phyloP scores from a whole-genome alignment of 306 rosid genomes.

The Abrus precatorius region DNA sequence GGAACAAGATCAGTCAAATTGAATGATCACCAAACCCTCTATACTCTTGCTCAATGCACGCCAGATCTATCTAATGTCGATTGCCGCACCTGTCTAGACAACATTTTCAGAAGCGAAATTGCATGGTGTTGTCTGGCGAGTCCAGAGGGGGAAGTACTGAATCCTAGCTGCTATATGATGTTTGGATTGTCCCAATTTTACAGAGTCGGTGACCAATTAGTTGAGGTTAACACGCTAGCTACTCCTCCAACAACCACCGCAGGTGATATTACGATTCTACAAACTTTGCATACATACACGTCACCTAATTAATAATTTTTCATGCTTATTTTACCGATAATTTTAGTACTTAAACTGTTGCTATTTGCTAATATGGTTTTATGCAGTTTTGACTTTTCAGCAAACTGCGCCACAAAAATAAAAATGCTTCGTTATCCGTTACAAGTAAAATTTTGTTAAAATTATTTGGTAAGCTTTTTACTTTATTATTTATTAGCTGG shows the following conservation, averaged over 20 bases:
- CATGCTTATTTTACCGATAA: too few relatives aligned
- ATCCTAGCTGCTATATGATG: conserved; percentile 32
- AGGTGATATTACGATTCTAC: neutral
- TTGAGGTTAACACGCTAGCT: neutral
- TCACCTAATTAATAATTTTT: too few relatives aligned
- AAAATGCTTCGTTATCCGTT: too few relatives aligned
- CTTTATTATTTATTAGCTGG: too few relatives aligned
- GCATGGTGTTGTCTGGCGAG: conserved; percentile 35
- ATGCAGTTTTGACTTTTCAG: too few relatives aligned
- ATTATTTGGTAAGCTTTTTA: too few relatives aligned
- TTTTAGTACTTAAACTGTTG: too few relatives aligned
- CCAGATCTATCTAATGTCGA: neutral
- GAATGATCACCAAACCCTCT: conserved; percentile 11
- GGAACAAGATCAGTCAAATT: neutral
- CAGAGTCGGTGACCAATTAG: neutral
- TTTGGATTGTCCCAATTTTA: conserved; percentile 28
- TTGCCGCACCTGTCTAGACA: neutral
- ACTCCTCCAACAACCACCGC: neutral
- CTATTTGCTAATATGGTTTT: too few relatives aligned
- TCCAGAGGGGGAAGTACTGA: conserved; percentile 5
- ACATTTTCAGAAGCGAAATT: neutral
- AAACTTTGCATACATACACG: too few relatives aligned
- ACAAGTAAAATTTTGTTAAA: too few relatives aligned
- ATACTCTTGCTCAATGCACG: conserved; percentile 27
- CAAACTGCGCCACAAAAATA: too few relatives aligned